These are phyloP conservation scores for Fusarium vanettenii DNA, from an alignment of 2,329 filamentous ascomycete species.

Conservation along the genomic window DNA sequence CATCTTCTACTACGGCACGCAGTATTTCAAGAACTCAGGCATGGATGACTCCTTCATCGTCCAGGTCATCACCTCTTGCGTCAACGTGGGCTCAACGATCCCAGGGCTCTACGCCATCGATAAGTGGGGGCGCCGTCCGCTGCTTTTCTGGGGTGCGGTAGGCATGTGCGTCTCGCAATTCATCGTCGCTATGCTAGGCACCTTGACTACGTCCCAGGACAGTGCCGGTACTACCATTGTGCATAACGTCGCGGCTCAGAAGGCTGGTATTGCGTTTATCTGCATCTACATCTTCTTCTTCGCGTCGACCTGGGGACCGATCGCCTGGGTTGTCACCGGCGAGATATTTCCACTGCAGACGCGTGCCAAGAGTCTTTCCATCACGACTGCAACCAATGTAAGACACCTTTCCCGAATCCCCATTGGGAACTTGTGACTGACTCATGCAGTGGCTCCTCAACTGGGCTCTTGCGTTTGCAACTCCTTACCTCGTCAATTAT, in stretches of 20 bases:
- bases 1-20: constrained; percentile 57
- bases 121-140: constrained; percentile 59
- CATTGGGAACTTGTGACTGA: neutral
- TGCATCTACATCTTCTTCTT: constrained; percentile 83
- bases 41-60: constrained; percentile 47
- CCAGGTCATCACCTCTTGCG: constrained; percentile 48
- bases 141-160: constrained; percentile 71
- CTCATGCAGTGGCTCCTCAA: constrained; percentile 70
- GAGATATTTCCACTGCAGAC: constrained; percentile 76
- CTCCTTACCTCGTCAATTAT: constrained; percentile 82
- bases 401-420: neutral
- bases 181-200: constrained; percentile 68
- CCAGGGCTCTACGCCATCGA: constrained; percentile 49
- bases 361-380: constrained; percentile 72
- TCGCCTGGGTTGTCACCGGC: constrained; percentile 75
- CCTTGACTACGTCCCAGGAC: constrained; percentile 62
- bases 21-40: constrained; percentile 50
- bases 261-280: constrained; percentile 39
- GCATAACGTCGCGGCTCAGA: constrained; percentile 58
- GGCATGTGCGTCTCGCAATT: constrained; percentile 70
- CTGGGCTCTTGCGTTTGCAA: constrained; percentile 77
- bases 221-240: constrained; percentile 52
- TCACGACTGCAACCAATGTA: constrained; percentile 76
- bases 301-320: constrained; percentile 80
- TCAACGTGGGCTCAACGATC: constrained; percentile 49